These are phyloP conservation scores for Pleurotus platypus DNA, from an alignment of 768 basidiomycete genomes.

Conservation along the genomic window DNA sequence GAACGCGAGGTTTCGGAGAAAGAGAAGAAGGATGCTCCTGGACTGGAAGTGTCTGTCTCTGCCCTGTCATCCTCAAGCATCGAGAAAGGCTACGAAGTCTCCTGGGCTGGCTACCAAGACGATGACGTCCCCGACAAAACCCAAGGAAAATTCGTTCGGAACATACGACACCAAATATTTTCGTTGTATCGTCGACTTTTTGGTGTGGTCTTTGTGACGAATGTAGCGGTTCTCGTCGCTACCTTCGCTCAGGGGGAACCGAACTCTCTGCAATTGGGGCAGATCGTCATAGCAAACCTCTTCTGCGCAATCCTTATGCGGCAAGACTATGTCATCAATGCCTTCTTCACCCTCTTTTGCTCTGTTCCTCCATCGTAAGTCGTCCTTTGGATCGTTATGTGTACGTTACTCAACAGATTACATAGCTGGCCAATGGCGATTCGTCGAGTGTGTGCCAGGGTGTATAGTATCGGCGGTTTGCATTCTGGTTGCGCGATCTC, in stretches of 20 bases:
- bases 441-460: conserved; percentile 48
- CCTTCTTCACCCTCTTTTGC: conserved; percentile 50
- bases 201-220: conserved; percentile 50
- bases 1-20: not conserved
- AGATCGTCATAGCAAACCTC: conserved; percentile 43
- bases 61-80: conserved; percentile 8
- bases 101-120: conserved; percentile 53
- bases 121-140: conserved; percentile 47
- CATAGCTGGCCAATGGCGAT: conserved; percentile 52
- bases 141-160: conserved; percentile 40
- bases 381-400: not conserved
- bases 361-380: conserved; percentile 46
- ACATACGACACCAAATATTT: conserved; percentile 53
- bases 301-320: conserved; percentile 45
- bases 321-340: conserved; percentile 57
- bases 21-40: not conserved
- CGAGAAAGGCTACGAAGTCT: conserved; percentile 25
- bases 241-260: conserved; percentile 27
- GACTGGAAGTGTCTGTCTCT: not conserved
- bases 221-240: conserved; percentile 48
- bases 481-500: conserved; percentile 58
- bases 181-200: conserved; percentile 58
- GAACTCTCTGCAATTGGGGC: conserved; percentile 32
- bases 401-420: conserved; percentile 1
- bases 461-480: conserved; percentile 57